Evolutionary conservation across 148 eudicot genomes (phyloP).

Genomic region (Dianthus caryophyllus): DNA sequence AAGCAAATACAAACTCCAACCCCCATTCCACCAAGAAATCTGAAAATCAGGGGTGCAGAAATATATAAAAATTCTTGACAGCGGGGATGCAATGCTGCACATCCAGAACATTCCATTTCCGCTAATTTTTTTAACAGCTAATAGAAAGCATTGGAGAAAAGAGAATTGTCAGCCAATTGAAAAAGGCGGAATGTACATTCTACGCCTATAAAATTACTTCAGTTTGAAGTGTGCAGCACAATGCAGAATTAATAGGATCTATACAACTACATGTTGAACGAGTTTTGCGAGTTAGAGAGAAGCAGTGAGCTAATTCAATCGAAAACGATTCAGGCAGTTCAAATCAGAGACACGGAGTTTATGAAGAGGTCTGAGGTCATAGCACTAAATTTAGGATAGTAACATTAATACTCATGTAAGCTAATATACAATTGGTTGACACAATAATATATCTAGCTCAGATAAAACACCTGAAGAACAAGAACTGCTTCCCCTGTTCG

Average conservation of each 20-base stretch:
- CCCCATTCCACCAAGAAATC: background rate
- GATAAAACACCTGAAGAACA: constrained; percentile 78
- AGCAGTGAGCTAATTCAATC: background rate
- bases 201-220: background rate
- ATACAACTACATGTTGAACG: background rate
- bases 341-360: background rate
- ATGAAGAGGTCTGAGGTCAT: background rate
- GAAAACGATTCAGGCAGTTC: background rate
- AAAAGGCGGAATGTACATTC: background rate
- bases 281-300: background rate
- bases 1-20: background rate
- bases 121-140: background rate
- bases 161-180: background rate
- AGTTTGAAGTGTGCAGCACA: background rate
- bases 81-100: background rate
- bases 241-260: background rate
- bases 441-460: constrained; percentile 8
- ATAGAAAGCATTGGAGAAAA: background rate
- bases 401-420: background rate
- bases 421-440: background rate
- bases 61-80: background rate
- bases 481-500: constrained; percentile 97
- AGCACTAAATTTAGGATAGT: background rate
- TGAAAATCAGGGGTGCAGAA: background rate
- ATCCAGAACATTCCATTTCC: background rate